phyloP scores from a whole-genome alignment of 768 basidiomycete species.

The Termitomyces sp. region DNA sequence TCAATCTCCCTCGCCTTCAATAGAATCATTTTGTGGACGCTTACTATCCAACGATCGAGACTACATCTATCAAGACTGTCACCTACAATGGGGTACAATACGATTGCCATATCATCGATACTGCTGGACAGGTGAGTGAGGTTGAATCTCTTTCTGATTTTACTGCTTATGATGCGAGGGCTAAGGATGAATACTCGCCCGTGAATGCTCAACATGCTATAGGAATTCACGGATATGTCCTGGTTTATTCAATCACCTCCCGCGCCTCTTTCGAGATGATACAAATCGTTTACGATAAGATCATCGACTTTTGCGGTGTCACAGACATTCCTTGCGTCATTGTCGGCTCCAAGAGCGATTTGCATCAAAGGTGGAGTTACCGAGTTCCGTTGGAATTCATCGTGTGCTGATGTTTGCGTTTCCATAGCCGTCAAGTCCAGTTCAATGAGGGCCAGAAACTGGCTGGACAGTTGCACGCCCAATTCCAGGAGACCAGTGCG shows the following conservation, averaged over 20 bases:
- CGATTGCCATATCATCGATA: conserved; percentile 96
- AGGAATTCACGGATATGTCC: conserved; percentile 94
- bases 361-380: conserved; percentile 59
- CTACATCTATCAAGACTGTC: conserved; percentile 80
- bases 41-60: conserved; percentile 96
- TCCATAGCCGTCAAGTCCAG: conserved; percentile 63
- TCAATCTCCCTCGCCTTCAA: conserved; percentile 1
- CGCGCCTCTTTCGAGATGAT: conserved; percentile 93
- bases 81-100: conserved; percentile 87
- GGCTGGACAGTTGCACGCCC: conserved; percentile 66
- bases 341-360: conserved; percentile 89
- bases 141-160: background rate
- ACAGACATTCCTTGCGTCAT: conserved; percentile 88
- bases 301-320: conserved; percentile 85
- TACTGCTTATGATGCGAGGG: background rate
- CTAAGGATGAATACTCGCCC: conserved; percentile 93
- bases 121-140: conserved; percentile 83
- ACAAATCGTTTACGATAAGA: conserved; percentile 93
- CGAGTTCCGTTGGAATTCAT: conserved; percentile 8
- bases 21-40: conserved; percentile 81
- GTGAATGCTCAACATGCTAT: conserved; percentile 92
- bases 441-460: conserved; percentile 69
- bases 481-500: conserved; percentile 87
- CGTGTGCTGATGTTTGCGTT: conserved; percentile 16
- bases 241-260: conserved; percentile 92